These are phyloP conservation scores for Rhodotorula sp. DNA, from an alignment of 1,284 basidiomycete species.

Conservation along the genomic window DNA sequence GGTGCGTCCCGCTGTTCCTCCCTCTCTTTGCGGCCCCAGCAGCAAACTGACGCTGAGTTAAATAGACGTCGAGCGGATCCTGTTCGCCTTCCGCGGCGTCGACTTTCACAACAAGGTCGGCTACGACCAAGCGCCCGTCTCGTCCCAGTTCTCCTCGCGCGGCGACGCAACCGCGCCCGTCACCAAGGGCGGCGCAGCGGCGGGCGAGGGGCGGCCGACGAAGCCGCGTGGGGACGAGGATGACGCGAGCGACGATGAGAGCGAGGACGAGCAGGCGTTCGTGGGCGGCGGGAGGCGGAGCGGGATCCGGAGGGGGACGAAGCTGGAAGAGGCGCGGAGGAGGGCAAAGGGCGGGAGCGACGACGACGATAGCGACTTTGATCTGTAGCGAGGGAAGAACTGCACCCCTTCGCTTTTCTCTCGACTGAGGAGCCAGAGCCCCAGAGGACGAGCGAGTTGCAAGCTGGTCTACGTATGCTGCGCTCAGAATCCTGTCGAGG, in stretches of 20 bases:
- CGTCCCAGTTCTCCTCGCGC: slow-evolving; percentile 23
- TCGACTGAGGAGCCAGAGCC: no score
- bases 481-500: neutral
- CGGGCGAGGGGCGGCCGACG: slow-evolving; percentile 7
- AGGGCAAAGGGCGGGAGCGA: slow-evolving; percentile 2
- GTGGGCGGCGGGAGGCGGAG: slow-evolving; percentile 38
- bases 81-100: slow-evolving; percentile 44
- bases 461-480: neutral
- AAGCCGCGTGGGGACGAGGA: slow-evolving; percentile 25
- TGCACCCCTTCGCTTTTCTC: no score
- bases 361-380: slow-evolving; percentile 43
- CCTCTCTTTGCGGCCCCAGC: neutral
- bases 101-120: slow-evolving; percentile 44
- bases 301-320: slow-evolving; percentile 33
- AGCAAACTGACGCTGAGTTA: neutral
- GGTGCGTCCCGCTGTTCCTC: slow-evolving; percentile 57
- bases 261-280: slow-evolving; percentile 37
- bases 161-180: slow-evolving; percentile 23
- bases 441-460: neutral
- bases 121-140: slow-evolving; percentile 21
- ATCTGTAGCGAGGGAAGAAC: slow-evolving; percentile 26
- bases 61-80: slow-evolving; percentile 43
- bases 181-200: slow-evolving; percentile 1
- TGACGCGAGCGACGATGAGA: slow-evolving; percentile 16
- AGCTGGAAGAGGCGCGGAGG: neutral